Evolutionary conservation across 1,284 basidiomycete species (phyloP).

Genomic region (Pseudozyma sp.): DNA sequence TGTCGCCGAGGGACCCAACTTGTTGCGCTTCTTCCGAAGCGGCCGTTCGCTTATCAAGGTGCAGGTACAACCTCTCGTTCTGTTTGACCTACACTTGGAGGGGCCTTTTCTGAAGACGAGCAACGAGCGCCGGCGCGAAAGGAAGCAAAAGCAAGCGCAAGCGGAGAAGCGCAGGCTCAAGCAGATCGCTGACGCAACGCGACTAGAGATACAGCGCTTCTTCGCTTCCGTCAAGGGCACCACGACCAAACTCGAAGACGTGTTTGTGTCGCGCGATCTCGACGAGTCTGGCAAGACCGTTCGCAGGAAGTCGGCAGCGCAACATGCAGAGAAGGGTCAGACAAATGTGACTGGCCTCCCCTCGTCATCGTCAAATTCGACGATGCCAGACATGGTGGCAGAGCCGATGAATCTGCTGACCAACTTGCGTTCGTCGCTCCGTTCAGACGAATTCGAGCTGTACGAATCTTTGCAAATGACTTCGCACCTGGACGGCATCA

Average conservation of each 20-base stretch:
- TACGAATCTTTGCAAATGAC: conserved; percentile 55
- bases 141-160: conserved; percentile 28
- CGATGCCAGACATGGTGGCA: conserved; percentile 22
- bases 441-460: conserved; percentile 58
- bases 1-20: conserved; percentile 38
- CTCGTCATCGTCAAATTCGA: conserved; percentile 12
- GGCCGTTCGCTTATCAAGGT: conserved; percentile 56
- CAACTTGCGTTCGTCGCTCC: conserved; percentile 38
- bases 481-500: conserved; percentile 42
- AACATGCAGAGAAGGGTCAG: not conserved
- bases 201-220: conserved; percentile 61
- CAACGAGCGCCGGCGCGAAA: conserved; percentile 24
- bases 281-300: conserved; percentile 59
- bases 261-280: conserved; percentile 59
- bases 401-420: conserved; percentile 50
- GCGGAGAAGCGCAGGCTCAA: conserved; percentile 27
- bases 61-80: conserved; percentile 44
- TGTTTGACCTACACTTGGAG: conserved; percentile 54
- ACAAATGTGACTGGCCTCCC: not conserved
- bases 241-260: conserved; percentile 47
- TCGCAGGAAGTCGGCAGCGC: conserved; percentile 24
- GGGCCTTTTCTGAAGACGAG: conserved; percentile 50
- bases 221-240: conserved; percentile 54
- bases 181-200: conserved; percentile 39
- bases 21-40: conserved; percentile 53